These are phyloP conservation scores for Rhizodiscina lignyota DNA, from an alignment of 495 filamentous ascomycete species.

Conservation along the genomic window DNA sequence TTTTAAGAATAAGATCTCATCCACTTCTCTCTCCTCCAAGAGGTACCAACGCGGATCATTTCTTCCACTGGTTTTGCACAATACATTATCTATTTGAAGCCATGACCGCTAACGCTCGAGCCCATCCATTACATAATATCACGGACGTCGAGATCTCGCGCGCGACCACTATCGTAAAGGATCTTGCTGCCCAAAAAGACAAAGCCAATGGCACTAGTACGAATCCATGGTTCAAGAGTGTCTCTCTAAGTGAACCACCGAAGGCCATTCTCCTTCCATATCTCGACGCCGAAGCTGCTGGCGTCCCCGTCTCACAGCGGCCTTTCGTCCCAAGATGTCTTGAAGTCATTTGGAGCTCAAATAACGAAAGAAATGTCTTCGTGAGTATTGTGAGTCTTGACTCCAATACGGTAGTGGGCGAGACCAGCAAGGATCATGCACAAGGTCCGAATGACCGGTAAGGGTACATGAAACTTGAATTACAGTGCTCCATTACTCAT, in stretches of 20 bases:
- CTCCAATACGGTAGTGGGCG: slow-evolving; percentile 2
- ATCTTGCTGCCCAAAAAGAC: too few relatives aligned
- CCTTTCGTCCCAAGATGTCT: slow-evolving; percentile 8
- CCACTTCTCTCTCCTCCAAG: too few relatives aligned
- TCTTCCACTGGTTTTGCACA: too few relatives aligned
- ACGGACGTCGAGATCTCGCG: too few relatives aligned
- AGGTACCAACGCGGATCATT: too few relatives aligned
- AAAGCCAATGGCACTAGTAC: too few relatives aligned
- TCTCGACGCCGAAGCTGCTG: slow-evolving; percentile 9
- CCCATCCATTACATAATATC: too few relatives aligned
- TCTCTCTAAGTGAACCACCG: slow-evolving; percentile 9
- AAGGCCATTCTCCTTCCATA: slow-evolving; percentile 9
- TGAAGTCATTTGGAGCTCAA: slow-evolving; percentile 4
- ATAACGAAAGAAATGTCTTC: slow-evolving; percentile 5
- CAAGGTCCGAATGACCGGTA: slow-evolving; percentile 7
- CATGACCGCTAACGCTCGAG: too few relatives aligned
- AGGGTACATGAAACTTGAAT: background rate
- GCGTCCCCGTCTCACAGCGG: slow-evolving; percentile 1
- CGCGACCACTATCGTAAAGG: too few relatives aligned
- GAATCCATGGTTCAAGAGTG: slow-evolving; percentile 11
- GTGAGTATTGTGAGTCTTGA: slow-evolving; percentile 6
- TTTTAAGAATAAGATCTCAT: too few relatives aligned
- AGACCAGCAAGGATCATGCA: background rate
- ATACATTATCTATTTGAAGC: too few relatives aligned
- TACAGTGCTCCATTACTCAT: background rate